phyloP scores from a whole-genome alignment of 2,329 filamentous ascomycete species.

The Diaporthe citri region DNA sequence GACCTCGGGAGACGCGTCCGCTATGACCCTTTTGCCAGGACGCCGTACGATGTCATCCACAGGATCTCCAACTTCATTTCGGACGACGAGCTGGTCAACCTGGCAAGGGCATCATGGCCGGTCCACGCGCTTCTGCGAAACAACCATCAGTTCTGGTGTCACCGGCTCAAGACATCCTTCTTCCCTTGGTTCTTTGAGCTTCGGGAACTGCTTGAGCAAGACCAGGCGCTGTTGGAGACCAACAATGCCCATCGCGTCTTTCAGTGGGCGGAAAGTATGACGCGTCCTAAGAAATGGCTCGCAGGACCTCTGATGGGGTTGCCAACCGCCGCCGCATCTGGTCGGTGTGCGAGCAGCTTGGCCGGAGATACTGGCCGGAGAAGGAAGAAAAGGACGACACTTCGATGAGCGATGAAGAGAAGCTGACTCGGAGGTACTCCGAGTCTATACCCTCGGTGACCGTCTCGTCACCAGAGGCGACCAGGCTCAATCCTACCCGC shows the following conservation, averaged over 20 bases:
- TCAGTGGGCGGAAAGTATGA: slow-evolving; percentile 6
- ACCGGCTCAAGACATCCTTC: neutral
- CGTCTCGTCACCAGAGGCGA: neutral
- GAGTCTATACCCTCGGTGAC: too few relatives aligned
- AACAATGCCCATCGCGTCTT: slow-evolving; percentile 1
- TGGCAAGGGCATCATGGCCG: slow-evolving; percentile 26
- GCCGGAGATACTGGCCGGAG: neutral
- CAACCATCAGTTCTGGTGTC: slow-evolving; percentile 26
- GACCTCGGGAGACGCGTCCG: neutral
- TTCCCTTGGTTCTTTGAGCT: slow-evolving; percentile 34
- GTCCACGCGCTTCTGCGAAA: slow-evolving; percentile 1
- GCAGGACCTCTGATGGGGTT: slow-evolving; percentile 3
- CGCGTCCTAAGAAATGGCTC: slow-evolving; percentile 1
- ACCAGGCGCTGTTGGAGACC: neutral
- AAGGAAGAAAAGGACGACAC: neutral
- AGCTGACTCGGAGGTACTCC: neutral
- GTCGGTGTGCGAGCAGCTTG: slow-evolving; percentile 15
- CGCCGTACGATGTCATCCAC: slow-evolving; percentile 14
- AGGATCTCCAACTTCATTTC: neutral
- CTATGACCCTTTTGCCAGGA: slow-evolving; percentile 1
- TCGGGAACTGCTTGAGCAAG: neutral
- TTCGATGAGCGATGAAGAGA: neutral
- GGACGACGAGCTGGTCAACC: neutral
- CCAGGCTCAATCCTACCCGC: neutral
- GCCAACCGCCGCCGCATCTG: slow-evolving; percentile 26